Evolutionary conservation across 345 rosid species (phyloP).

Genomic region (Citrus trifoliata): DNA sequence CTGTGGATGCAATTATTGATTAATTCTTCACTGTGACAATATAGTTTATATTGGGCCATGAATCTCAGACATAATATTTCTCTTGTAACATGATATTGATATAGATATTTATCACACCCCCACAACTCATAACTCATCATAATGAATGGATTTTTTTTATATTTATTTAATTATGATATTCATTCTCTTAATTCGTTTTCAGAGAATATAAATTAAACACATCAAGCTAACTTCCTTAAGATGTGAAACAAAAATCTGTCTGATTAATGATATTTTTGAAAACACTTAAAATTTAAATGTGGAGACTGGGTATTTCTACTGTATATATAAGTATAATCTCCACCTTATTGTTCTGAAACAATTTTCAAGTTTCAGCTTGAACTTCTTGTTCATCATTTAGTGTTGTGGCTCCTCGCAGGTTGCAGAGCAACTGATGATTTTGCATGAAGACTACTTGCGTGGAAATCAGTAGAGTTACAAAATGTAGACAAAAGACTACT

Average conservation of each 20-base stretch:
- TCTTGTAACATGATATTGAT: not conserved
- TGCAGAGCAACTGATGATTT: slow-evolving; percentile 50
- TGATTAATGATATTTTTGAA: not conserved
- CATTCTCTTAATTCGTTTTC: too few species aligned
- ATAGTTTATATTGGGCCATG: not conserved
- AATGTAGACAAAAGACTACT: not conserved
- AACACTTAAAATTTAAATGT: not conserved
- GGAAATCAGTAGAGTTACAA: slow-evolving; percentile 11
- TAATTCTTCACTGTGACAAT: not conserved
- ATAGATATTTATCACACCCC: too few species aligned
- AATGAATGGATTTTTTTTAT: too few species aligned
- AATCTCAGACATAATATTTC: not conserved
- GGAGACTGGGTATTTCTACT: not conserved
- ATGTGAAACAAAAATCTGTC: too few species aligned
- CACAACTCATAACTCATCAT: too few species aligned
- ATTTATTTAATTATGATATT: too few species aligned
- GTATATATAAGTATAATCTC: too few species aligned
- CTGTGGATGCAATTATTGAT: not conserved
- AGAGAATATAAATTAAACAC: too few species aligned
- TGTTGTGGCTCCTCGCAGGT: slow-evolving; percentile 29
- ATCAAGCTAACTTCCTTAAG: too few species aligned
- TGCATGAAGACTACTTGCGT: slow-evolving; percentile 40
- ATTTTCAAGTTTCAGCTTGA: too few species aligned
- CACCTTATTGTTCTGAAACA: too few species aligned
- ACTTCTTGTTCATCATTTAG: not conserved